phyloP scores from a whole-genome alignment of 495 filamentous ascomycete species.

The Geopyxis carbonaria region DNA sequence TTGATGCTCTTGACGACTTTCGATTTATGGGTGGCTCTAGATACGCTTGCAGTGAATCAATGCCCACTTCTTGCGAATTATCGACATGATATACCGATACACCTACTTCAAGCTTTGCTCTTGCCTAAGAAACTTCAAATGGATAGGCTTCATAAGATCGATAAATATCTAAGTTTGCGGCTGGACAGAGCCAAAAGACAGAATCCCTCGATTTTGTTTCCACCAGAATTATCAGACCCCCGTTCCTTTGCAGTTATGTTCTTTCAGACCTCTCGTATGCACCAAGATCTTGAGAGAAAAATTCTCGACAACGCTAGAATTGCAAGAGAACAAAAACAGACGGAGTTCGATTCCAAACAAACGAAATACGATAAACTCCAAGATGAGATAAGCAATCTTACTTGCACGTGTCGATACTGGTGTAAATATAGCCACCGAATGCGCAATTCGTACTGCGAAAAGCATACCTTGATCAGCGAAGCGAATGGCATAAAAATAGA shows the following conservation, averaged over 20 bases:
- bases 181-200: slow-evolving; percentile 13
- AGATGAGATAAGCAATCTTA: slow-evolving; percentile 4
- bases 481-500: slow-evolving; percentile 31
- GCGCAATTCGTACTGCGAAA: slow-evolving; percentile 24
- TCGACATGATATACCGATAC: slow-evolving; percentile 30
- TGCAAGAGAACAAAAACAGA: slow-evolving; percentile 27
- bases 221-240: slow-evolving; percentile 11
- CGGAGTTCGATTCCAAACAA: slow-evolving; percentile 29
- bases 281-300: slow-evolving; percentile 26
- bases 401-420: slow-evolving; percentile 28
- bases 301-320: slow-evolving; percentile 30
- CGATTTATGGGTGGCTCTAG: slow-evolving; percentile 47
- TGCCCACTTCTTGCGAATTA: slow-evolving; percentile 35
- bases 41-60: slow-evolving; percentile 31
- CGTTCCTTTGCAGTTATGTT: slow-evolving; percentile 38
- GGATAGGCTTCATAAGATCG: slow-evolving; percentile 31
- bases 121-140: slow-evolving; percentile 35
- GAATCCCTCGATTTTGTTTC: slow-evolving; percentile 28
- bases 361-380: slow-evolving; percentile 27
- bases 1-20: slow-evolving; percentile 42
- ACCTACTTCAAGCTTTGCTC: slow-evolving; percentile 33
- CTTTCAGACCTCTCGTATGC: slow-evolving; percentile 32
- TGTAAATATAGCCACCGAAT: too few species aligned
- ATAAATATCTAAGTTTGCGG: slow-evolving; percentile 32
- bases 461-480: slow-evolving; percentile 19